phyloP scores from a whole-genome alignment of 2,329 filamentous ascomycete genomes.

The Ophioceras dolichostomum region DNA sequence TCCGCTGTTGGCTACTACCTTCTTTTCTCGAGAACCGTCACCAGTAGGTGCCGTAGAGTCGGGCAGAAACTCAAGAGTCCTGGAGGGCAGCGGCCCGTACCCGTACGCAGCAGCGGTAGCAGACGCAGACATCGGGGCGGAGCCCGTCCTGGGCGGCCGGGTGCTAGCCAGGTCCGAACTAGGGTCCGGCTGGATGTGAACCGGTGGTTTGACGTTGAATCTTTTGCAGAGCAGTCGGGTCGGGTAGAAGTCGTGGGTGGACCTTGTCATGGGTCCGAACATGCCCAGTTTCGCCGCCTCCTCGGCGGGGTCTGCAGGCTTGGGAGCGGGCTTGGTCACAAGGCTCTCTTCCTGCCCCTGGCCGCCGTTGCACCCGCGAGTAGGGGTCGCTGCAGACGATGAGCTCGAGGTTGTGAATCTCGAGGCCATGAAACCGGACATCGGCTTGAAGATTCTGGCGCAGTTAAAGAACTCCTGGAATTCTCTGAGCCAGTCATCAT shows the following conservation, averaged over 20 bases:
- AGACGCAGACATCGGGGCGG: no score
- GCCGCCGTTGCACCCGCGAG: slow-evolving; percentile 8
- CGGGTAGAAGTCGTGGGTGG: slow-evolving; percentile 60
- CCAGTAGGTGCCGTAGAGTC: no score
- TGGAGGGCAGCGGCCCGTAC: slow-evolving; percentile 5
- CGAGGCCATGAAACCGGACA: slow-evolving; percentile 84
- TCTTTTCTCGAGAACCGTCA: no score
- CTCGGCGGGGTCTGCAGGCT: slow-evolving; percentile 64
- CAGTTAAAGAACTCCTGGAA: slow-evolving; percentile 60
- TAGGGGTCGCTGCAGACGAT: slow-evolving; percentile 18
- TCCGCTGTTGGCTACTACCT: neutral
- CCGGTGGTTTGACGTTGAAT: slow-evolving; percentile 74
- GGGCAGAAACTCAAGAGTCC: neutral
- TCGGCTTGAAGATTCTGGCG: slow-evolving; percentile 71
- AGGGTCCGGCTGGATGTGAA: slow-evolving; percentile 49
- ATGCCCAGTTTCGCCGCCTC: slow-evolving; percentile 82
- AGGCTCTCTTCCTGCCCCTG: slow-evolving; percentile 15
- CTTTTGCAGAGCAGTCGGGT: slow-evolving; percentile 83
- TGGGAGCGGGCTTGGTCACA: slow-evolving; percentile 36
- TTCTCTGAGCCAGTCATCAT: slow-evolving; percentile 71
- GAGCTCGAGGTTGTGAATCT: slow-evolving; percentile 70
- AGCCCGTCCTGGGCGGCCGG: no score
- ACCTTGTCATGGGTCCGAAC: slow-evolving; percentile 82
- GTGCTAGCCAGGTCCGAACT: no score
- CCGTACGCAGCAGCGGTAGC: no score